Base-by-base conservation (phyloP, 352 stramenopile species). In the Aphanomyces astaci region DNA sequence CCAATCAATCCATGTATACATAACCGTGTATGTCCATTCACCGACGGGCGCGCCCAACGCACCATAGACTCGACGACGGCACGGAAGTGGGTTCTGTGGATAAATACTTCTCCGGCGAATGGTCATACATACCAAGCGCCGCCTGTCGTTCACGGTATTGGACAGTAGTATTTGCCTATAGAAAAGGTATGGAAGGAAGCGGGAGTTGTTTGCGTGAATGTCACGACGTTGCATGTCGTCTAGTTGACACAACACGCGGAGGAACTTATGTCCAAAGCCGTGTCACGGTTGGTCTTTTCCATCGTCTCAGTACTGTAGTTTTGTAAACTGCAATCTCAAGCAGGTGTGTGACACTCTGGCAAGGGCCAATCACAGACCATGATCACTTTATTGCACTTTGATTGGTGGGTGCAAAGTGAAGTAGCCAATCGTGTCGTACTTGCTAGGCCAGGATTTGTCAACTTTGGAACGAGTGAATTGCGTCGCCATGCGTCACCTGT, bases 401-500 rank as follows among this genome's bases (percentile, higher is more conserved):
- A 59, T 59, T 59, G 51, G 51, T 2, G 13, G 9, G 9, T 24
- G 45, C 19, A 25, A 10, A 25, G 9, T 4, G 4, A 53, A 25
- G 13, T 24, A 25, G 45, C 45, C 45, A 53, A 53, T 53, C 45
- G 4, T 24, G 19, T 25, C 7, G 9, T 9, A 9, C 22, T 25
- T 25, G 22, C 9, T 53, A 4, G 9, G 22, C 9, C 22, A 25
- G 13, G 45, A 53, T 53, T 53, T 4, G 45, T 25, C 22, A 10
- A 5, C 19, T 19, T 19, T 39, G 51, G 51, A 59, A 59, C 33
- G 27, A 36, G 51, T 39, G 27, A 10, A 22, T 33, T 59, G 51
- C 51, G 51, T 59, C 51, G 51, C 51, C 51, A 59, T 59, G 51
- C 51, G 51, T 59, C 51, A 59, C 30, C 9, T 22, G 22, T 30